Evolutionary conservation across 2,329 filamentous ascomycete species (phyloP).

Genomic region (Colletotrichum phormii): DNA sequence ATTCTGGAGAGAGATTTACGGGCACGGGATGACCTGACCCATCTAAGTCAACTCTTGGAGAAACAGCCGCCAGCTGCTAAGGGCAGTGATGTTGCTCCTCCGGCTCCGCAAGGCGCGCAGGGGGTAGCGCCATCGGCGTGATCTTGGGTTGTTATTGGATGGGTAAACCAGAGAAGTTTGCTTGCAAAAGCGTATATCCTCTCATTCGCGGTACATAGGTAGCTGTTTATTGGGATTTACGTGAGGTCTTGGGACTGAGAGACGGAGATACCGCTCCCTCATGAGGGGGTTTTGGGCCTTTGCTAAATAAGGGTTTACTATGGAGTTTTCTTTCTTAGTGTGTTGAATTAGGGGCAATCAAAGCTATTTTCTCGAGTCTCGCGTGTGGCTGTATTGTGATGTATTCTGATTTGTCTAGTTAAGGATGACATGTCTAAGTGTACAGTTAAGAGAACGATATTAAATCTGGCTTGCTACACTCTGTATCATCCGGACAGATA

Average conservation of each 20-base stretch:
- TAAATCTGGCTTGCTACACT: no score
- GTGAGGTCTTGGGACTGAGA: conserved; percentile 5
- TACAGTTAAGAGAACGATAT: no score
- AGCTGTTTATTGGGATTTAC: not conserved
- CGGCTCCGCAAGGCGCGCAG: conserved; percentile 24
- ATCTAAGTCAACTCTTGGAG: conserved; percentile 67
- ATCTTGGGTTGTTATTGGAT: not conserved
- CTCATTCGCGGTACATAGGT: conserved; percentile 6
- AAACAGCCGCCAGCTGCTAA: conserved; percentile 47
- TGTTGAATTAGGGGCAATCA: not conserved
- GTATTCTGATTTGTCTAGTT: not conserved
- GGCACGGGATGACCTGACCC: conserved; percentile 71
- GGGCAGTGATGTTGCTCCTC: conserved; percentile 11
- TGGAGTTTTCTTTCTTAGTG: not conserved
- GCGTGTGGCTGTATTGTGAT: not conserved
- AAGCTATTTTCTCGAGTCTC: not conserved
- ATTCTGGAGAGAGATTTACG: conserved; percentile 75
- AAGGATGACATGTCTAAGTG: not conserved
- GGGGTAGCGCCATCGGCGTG: conserved; percentile 31
- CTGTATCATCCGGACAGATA: no score
- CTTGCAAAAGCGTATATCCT: not conserved
- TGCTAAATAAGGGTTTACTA: conserved; percentile 2
- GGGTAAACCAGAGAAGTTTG: not conserved
- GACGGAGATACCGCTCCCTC: conserved; percentile 14
- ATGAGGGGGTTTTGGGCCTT: not conserved